Base-by-base conservation (phyloP, 2,329 filamentous ascomycete genomes). In the Clarireedia paspali region DNA sequence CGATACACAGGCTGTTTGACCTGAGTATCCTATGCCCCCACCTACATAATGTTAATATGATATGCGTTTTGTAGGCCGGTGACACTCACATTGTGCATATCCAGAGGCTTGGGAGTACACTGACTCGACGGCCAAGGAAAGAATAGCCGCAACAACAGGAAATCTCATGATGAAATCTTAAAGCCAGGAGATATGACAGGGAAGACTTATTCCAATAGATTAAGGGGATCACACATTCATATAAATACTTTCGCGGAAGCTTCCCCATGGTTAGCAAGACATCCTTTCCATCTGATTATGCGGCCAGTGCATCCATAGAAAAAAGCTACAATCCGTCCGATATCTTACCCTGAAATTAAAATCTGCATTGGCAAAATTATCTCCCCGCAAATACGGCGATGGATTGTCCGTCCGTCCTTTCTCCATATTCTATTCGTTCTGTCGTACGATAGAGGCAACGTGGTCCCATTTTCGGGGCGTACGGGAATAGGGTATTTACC, bases 1-100 rank as follows among this genome's bases (percentile, higher is more conserved):
- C 30, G 23, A 15, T 44, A 40, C 44, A 38, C 56, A 58, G 23
- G 47, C 52, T 10, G 53, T 53, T 14, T 27, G 20, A 15, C 56
- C 56, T 20, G 47, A 52, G 38, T 42, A 58, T 9, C 15, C 26
- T 24, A 9, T 14, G 23, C 53, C 53, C 17, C 53, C 53, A 27
- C 53, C 53, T 56, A 39, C 15, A 34, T n/a, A 6, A 5, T 12
- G n/a, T 48, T 23, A 34, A 17, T 30, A 38, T 39, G 6, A 4
- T 20, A 50, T 34, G 12, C n/a, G n/a, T 26, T 9, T 15, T 5
- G 6, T 50, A n/a, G 38, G 46, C 3, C 15, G 17, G 17, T 45
- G 17, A 9, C 26, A 56, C 12, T 52, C 51, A 56, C 53, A 56
- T 40, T 56, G 53, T 23, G 23, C 24, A 24, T 46, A 56, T 47